Evolutionary conservation across 169 alveolate species (phyloP).

Genomic region (Eimeria praecox): DNA sequence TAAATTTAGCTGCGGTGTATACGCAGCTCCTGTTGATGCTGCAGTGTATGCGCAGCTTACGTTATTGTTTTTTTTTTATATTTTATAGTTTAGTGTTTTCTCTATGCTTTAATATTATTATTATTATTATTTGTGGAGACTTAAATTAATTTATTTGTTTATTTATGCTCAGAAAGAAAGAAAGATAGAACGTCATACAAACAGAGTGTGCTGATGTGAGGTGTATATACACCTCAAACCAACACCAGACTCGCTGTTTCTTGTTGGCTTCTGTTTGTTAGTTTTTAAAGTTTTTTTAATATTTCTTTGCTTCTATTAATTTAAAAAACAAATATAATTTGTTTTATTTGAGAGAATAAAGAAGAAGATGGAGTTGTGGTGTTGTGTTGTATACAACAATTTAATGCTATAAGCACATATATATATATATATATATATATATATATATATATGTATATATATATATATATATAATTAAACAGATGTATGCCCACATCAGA

Average conservation of each 20-base stretch:
- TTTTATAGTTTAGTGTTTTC: background rate
- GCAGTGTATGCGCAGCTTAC: background rate
- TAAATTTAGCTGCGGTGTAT: background rate
- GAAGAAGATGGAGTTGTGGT: too few species aligned
- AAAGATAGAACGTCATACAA: background rate
- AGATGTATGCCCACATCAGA: background rate
- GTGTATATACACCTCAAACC: conserved; percentile 30
- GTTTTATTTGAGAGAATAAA: too few species aligned
- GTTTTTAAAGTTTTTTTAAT: too few species aligned
- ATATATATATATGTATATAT: background rate
- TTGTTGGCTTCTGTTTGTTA: too few species aligned
- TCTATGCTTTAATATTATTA: background rate
- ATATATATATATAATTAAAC: background rate
- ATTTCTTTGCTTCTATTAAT: too few species aligned
- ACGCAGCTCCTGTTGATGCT: background rate
- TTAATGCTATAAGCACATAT: background rate
- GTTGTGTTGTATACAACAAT: background rate
- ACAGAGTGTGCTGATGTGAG: too few species aligned
- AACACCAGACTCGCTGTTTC: too few species aligned
- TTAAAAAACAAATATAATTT: too few species aligned
- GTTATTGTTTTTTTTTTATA: too few species aligned
- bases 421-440: background rate
- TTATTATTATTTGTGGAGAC: background rate
- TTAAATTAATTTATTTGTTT: background rate
- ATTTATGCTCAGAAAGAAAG: background rate